Conservation (phyloP, 352 stramenopile species). For the Pythium phragmiticola region DNA sequence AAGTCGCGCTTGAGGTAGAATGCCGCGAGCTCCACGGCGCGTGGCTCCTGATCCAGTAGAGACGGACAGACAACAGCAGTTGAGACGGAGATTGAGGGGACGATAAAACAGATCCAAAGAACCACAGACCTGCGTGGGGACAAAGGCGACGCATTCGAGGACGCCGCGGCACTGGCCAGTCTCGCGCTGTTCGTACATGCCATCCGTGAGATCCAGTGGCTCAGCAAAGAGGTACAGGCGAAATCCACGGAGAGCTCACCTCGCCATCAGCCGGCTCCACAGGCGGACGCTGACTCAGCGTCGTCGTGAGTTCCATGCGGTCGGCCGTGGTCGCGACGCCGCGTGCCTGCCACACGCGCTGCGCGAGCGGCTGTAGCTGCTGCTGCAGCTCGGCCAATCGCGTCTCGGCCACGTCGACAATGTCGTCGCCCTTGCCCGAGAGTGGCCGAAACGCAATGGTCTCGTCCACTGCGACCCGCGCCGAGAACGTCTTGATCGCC, state of each 20-base stretch:
- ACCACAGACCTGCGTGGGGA: constrained; percentile 29
- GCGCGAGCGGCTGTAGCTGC: constrained; percentile 46
- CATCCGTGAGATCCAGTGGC: background rate
- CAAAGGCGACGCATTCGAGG: constrained; percentile 56
- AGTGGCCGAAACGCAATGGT: constrained; percentile 30
- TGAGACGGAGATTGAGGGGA: background rate
- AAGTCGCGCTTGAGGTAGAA: constrained; percentile 69
- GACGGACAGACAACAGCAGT: background rate
- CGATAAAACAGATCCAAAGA: background rate
- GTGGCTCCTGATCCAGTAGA: constrained; percentile 24
- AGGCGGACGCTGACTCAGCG: constrained; percentile 10
- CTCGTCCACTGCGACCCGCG: constrained; percentile 50
- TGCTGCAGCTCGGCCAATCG: constrained; percentile 44
- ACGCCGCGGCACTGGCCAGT: constrained; percentile 44
- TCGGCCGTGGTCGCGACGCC: constrained; percentile 33
- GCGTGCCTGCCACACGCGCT: constrained; percentile 37
- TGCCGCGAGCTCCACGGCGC: constrained; percentile 36
- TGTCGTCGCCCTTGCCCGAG: background rate
- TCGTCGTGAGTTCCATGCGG: constrained; percentile 42
- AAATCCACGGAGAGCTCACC: background rate
- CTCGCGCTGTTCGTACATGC: constrained; percentile 13
- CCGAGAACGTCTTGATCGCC: constrained; percentile 35
- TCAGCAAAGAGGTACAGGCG: background rate
- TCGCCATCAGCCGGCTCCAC: background rate
- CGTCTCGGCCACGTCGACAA: constrained; percentile 30